These are phyloP conservation scores for Clavariopsis aquatica DNA, from an alignment of 495 filamentous ascomycete genomes.

Conservation along the genomic window DNA sequence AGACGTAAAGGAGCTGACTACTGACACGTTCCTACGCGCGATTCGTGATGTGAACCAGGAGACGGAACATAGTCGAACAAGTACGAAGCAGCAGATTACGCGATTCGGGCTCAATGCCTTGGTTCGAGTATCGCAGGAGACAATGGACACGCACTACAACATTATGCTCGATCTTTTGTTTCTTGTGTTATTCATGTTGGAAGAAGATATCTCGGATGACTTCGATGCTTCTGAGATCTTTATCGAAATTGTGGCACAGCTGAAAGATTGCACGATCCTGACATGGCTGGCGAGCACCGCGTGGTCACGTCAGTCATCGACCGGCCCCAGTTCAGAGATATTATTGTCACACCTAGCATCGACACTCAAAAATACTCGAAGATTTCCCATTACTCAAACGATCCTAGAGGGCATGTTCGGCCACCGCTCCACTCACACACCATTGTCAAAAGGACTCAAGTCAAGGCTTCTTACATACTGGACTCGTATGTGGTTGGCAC, in stretches of 20 bases:
- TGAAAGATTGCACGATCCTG: conserved; percentile 76
- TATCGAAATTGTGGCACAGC: conserved; percentile 60
- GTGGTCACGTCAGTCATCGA: conserved; percentile 24
- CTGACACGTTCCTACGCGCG: conserved; percentile 54
- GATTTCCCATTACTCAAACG: conserved; percentile 29
- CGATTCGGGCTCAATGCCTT: conserved; percentile 67
- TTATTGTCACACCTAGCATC: conserved; percentile 18
- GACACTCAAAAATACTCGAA: background rate
- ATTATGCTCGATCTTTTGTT: conserved; percentile 79
- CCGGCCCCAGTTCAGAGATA: conserved; percentile 14
- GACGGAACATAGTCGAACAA: conserved; percentile 42
- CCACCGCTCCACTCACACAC: conserved; percentile 14
- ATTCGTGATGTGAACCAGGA: conserved; percentile 43
- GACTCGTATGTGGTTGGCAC: conserved; percentile 40
- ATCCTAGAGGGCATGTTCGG: conserved; percentile 36
- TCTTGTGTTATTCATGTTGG: conserved; percentile 78
- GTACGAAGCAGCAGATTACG: conserved; percentile 49
- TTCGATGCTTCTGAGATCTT: conserved; percentile 72
- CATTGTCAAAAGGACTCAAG: conserved; percentile 11
- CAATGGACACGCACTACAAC: conserved; percentile 64
- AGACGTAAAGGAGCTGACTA: conserved; percentile 58
- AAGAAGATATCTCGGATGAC: conserved; percentile 64
- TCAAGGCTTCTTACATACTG: conserved; percentile 42
- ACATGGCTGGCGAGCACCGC: conserved; percentile 65
- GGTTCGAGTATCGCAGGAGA: conserved; percentile 76